phyloP scores from a whole-genome alignment of 1,284 basidiomycete species.

The Schizophyllum commune region DNA sequence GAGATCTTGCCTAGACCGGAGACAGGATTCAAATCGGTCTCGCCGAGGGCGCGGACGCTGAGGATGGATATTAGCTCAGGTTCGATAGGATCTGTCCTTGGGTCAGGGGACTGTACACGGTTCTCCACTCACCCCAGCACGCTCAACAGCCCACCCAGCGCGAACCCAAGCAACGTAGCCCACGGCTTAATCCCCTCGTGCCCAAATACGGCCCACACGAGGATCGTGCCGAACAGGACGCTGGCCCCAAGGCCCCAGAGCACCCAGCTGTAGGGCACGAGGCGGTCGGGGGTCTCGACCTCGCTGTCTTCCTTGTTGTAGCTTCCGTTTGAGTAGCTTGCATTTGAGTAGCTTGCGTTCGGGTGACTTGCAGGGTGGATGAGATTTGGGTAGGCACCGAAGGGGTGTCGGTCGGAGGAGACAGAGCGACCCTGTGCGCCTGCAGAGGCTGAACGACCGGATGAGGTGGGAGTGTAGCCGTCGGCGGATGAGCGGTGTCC shows the following conservation, averaged over 20 bases:
- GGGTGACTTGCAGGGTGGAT: no score
- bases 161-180: conserved; percentile 84
- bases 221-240: conserved; percentile 60
- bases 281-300: conserved; percentile 69
- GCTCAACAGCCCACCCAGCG: conserved; percentile 78
- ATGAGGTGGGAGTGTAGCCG: no score
- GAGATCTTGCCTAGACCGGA: conserved; percentile 93
- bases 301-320: conserved; percentile 50
- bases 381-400: no score
- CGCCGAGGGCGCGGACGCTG: conserved; percentile 85
- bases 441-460: no score
- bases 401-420: conserved; percentile 1
- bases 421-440: conserved; percentile 11
- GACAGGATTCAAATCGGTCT: conserved; percentile 91
- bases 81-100: not conserved
- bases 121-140: conserved; percentile 81
- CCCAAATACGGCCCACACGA: conserved; percentile 88
- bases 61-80: conserved; percentile 4
- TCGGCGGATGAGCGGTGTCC: no score
- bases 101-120: conserved; percentile 8
- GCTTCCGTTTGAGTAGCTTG: no score
- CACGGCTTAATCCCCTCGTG: conserved; percentile 87
- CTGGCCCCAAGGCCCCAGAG: conserved; percentile 59
- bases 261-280: conserved; percentile 81
- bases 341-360: no score